Evolutionary conservation across 2,329 filamentous ascomycete genomes (phyloP), one percentile per base, ranked within the genome.

Genomic region (Fusarium coffeatum): DNA sequence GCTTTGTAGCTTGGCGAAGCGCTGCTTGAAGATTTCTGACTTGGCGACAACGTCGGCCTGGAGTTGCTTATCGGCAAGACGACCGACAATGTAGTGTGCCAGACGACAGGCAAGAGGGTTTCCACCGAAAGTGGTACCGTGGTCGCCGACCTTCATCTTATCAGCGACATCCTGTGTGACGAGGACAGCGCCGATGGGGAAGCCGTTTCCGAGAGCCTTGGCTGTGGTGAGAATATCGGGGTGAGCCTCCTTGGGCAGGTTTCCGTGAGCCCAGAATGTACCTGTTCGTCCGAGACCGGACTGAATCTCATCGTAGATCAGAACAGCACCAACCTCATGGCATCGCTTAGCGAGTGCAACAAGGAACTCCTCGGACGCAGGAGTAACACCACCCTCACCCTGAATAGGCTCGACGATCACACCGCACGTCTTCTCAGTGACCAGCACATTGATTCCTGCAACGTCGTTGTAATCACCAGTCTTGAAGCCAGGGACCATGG

Each of bases 401-500:
- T 99, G 96, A 66, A 99, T 97, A 11, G 96, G 96, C 85, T 99
- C 96, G 47, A 99, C 88, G 61, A 99, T 94, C 22, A 99, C 96
- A 77, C 93, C 94, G 76, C 94, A 98, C 0, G 96, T 98, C 72
- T 90, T 89, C 22, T 93, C 89, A 0, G 91, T 97, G 30, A 99
- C 90, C 20, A 97, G 83, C 2, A 86, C 86, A 20, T 90, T 83
- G 55, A 99, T 87, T 18, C 85, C 90, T 4, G 83, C 86, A 15
- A 95, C 83, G 77, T 98, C 91, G 78, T 99, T 98, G 84, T 90
- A 97, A 10, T 84, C 90, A 55, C 93, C 95, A 77, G 96, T 93
- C 77, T 85, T 89, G 84, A 97, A 98, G 4, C 96, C 96, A 0
- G 96, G 95, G 2, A 99, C 84, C 94, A 99, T 98, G 40, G 96